Conservation (phyloP, 2,329 filamentous ascomycete species). For the Plenodomus lindquistii region DNA sequence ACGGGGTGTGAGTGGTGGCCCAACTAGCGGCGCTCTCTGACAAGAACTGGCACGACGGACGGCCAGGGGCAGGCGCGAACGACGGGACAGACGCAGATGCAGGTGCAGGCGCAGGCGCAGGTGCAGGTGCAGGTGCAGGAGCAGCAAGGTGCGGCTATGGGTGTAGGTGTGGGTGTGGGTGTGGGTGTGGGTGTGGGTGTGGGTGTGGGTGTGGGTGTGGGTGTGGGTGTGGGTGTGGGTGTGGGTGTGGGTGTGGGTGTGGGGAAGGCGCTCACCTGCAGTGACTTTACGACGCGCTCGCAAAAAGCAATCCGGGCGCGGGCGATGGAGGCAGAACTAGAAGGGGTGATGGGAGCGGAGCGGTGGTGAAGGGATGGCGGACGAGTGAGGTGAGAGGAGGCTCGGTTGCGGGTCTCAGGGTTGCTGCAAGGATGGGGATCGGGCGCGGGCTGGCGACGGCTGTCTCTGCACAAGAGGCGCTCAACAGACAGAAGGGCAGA, state of each 20-base stretch:
- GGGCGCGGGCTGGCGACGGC: slow-evolving; percentile 21
- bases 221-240: neutral
- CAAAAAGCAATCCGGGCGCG: neutral
- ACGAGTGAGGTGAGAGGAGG: slow-evolving; percentile 28
- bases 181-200: too few species aligned
- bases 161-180: too few species aligned
- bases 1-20: neutral
- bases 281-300: neutral
- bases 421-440: slow-evolving; percentile 31
- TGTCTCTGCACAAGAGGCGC: neutral
- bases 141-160: neutral
- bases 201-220: slow-evolving; percentile 6
- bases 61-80: slow-evolving; percentile 9
- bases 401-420: slow-evolving; percentile 36
- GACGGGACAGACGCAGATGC: neutral
- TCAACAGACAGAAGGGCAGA: slow-evolving; percentile 25
- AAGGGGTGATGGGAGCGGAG: slow-evolving; percentile 5
- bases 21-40: neutral
- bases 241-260: too few species aligned
- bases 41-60: neutral
- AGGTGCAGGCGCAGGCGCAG: neutral
- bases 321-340: neutral
- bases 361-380: slow-evolving; percentile 35
- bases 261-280: neutral
- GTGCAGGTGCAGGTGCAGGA: too few species aligned